Base-by-base conservation (phyloP, 257 asterid species). In the Voacanga thouarsii region DNA sequence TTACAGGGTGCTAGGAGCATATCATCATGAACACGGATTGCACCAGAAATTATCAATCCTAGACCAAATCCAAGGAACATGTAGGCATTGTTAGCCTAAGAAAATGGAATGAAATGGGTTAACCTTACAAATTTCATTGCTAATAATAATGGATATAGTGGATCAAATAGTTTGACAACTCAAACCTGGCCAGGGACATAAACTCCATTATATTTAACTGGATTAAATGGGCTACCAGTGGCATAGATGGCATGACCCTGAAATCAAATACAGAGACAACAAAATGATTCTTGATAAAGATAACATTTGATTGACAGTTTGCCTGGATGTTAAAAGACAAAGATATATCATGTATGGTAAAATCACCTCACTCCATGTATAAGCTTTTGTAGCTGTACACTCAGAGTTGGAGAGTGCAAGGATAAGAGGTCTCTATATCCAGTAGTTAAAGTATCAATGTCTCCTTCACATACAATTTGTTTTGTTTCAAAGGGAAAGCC, bases 1-100 rank as follows among this genome's bases (percentile, higher is more conserved):
- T 94, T 83, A 94, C 98, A 94, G 75, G 98, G 97, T 77, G 93
- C 94, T 57, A 94, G 86, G 81, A 94, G 98, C 97, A 94, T 94
- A 86, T 94, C 97, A 41, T 92, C 97, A 3, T 92, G 98, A 67
- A 92, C 98, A 44, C 97, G 93, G 79, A 93, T 94, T 49, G 98
- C 97, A 28, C 98, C 98, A 28, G 98, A 94, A 26, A 94, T 92
- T 74, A 94, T 90, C 87, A 94, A 85, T 37, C 98, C 98, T 19
- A 94, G 92, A 79, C 98, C 98, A 72, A 94, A 77, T 65, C 98
- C 97, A 77, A 97, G 98, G 82, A 94, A 92, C 43, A 94, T 88
- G 82, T 94, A 94, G 0, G 98, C 98, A 72, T 94, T 94, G 78
- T 94, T 94, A 71, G 98, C 92, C 98, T 94, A 81, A 67, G 65